Base-by-base conservation (phyloP, 768 basidiomycete species). In the Mycena crocata region DNA sequence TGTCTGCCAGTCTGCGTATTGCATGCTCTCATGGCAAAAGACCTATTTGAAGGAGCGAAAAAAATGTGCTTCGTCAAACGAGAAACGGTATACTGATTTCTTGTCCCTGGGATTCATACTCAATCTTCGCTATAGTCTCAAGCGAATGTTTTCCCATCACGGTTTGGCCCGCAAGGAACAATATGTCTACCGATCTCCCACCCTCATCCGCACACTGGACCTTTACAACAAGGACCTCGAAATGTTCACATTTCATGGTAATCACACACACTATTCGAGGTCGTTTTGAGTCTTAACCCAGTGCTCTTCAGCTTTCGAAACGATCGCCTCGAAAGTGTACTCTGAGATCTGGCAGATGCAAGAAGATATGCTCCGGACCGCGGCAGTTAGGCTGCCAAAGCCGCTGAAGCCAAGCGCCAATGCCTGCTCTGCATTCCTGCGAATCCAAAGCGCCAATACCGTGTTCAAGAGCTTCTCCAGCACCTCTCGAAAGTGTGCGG, bases 141-240 rank as follows among this genome's bases (percentile, higher is more conserved):
- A 48, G 13, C 15, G 5, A 2, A 48, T 48, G 30, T 28, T 14
- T n/a, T 2, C 3, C 7, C 7, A 28, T 26, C 30, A 26, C 30
- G 24, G 46, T 14, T 12, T 48, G 2, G n/a, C n/a, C n/a, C n/a
- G n/a, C n/a, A 48, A 48, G 12, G 14, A 12, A 5, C 13, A 21
- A 21, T n/a, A 15, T 6, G 24, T 52, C 50, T 14, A 10, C 10
- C 50, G 50, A 4, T 52, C 50, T 8, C 31, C 50, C 4, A 32
- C 34, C 3, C 31, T 52, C 17, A 7, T 32, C n/a, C 32, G 31
- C 17, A 52, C 23, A 2, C 50, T 52, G 15, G 50, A 6, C 4
- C 31, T 32, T 1, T 52, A 52, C 32, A 52, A 52, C 50, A 52
- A 34, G 12, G 50, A 52, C 24, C 50, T 52, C 7, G 50, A 52